Evolutionary conservation across 345 rosid genomes (phyloP).

Genomic region (Diplotaxis tenuifolia): DNA sequence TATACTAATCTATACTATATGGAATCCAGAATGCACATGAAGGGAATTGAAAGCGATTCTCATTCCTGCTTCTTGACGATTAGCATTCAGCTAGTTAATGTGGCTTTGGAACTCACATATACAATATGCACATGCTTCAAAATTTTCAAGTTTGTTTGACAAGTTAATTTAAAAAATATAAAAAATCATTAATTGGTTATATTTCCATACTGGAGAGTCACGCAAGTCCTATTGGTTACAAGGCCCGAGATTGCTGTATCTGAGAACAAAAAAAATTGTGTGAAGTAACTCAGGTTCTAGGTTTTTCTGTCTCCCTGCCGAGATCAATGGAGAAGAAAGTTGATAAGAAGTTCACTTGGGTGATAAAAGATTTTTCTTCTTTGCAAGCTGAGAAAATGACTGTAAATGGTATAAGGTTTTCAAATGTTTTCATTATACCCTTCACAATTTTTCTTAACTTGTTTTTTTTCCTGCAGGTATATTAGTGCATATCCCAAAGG

Average conservation of each 20-base stretch:
- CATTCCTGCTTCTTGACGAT: not conserved
- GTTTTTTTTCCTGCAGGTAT: constrained; percentile 49
- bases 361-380: not conserved
- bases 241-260: not conserved
- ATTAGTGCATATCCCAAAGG: constrained; percentile 70
- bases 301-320: not conserved
- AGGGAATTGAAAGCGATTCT: not conserved
- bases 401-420: constrained; percentile 12
- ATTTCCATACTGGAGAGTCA: not conserved
- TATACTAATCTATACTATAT: no score
- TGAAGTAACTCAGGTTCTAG: not conserved
- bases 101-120: not conserved
- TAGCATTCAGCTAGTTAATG: not conserved
- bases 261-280: not conserved
- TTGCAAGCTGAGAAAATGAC: not conserved
- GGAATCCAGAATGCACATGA: not conserved
- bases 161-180: no score
- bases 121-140: not conserved
- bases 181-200: not conserved
- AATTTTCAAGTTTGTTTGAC: not conserved
- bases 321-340: not conserved
- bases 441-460: not conserved
- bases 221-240: not conserved
- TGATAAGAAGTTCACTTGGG: no score
- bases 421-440: not conserved